A percentile compares a stretch with the other conserved stretches of the same genome.
Evolutionary conservation across 1,139 yeast species (phyloP).

Genomic region (Kluyveromyces marxianus): DNA sequence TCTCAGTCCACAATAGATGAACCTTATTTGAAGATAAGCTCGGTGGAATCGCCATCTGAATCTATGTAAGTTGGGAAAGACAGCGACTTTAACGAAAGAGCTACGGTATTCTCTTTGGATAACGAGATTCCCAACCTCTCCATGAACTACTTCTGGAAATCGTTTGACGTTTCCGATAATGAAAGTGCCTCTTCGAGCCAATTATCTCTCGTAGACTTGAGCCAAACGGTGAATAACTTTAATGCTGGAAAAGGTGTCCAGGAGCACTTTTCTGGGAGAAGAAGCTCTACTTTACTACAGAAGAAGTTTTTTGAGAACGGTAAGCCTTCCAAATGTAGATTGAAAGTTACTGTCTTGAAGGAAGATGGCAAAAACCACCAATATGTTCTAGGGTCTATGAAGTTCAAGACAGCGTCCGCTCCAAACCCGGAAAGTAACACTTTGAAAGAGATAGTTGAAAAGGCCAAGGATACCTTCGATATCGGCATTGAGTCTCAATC

Average conservation of each 20-base stretch:
- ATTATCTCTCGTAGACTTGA: slow-evolving; percentile 3
- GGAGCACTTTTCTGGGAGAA: slow-evolving; percentile 1
- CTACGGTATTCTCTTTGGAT: neutral
- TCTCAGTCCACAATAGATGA: neutral
- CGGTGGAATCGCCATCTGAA: neutral
- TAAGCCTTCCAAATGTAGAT: neutral
- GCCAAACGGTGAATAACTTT: neutral
- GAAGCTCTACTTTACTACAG: slow-evolving; percentile 5
- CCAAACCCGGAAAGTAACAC: neutral
- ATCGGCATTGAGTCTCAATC: neutral
- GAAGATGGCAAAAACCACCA: neutral
- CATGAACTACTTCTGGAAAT: slow-evolving; percentile 6
- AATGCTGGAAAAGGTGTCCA: neutral
- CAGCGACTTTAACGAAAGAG: neutral
- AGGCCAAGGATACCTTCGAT: neutral
- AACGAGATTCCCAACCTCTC: neutral
- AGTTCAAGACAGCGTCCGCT: neutral
- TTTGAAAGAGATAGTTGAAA: neutral
- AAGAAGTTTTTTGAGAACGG: slow-evolving; percentile 6
- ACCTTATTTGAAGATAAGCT: neutral
- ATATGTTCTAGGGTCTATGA: neutral
- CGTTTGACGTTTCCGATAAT: slow-evolving; percentile 7
- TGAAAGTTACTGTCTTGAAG: slow-evolving; percentile 1
- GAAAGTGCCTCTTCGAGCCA: slow-evolving; percentile 8
- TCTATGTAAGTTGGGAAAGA: neutral